Conservation (phyloP, 1,139 yeast genomes). For the Lodderomyces beijingensis region DNA sequence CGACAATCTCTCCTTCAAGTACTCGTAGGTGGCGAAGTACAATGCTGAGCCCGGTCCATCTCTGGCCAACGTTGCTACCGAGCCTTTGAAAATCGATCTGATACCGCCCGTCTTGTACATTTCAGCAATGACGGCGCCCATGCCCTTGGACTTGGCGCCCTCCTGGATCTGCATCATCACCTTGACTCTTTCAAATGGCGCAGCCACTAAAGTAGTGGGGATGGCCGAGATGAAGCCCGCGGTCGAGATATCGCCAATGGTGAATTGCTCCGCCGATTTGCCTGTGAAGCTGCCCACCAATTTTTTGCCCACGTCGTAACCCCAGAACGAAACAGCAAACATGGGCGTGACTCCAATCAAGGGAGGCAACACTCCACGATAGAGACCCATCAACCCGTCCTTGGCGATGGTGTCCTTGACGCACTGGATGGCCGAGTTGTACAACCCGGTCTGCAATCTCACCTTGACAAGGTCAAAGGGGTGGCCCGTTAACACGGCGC, state of each 20-base stretch:
- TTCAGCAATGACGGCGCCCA: constrained; percentile 61
- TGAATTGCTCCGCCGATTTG: constrained; percentile 39
- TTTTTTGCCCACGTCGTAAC: constrained; percentile 88
- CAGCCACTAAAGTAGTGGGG: constrained; percentile 93
- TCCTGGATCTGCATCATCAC: constrained; percentile 84
- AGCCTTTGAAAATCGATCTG: constrained; percentile 82
- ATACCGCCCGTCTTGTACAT: constrained; percentile 81
- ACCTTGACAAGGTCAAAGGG: constrained; percentile 95
- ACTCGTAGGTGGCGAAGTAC: constrained; percentile 92
- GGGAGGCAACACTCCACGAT: constrained; percentile 87
- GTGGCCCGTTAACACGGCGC: constrained; percentile 72
- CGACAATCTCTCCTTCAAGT: constrained; percentile 61
- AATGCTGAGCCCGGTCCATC: constrained; percentile 99
- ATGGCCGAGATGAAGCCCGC: constrained; percentile 97
- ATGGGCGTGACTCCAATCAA: constrained; percentile 94
- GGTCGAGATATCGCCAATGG: constrained; percentile 70
- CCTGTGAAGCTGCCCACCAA: constrained; percentile 51
- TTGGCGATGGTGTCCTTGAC: constrained; percentile 62
- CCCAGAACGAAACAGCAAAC: constrained; percentile 98
- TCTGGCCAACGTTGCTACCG: constrained; percentile 87
- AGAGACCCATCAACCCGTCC: constrained; percentile 77
- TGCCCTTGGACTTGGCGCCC: constrained; percentile 43
- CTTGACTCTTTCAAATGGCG: constrained; percentile 94
- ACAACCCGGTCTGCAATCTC: constrained; percentile 76
- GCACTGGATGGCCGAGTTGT: constrained; percentile 60